Conservation (phyloP, 2,329 filamentous ascomycete species). For the Penicillium sp. region DNA sequence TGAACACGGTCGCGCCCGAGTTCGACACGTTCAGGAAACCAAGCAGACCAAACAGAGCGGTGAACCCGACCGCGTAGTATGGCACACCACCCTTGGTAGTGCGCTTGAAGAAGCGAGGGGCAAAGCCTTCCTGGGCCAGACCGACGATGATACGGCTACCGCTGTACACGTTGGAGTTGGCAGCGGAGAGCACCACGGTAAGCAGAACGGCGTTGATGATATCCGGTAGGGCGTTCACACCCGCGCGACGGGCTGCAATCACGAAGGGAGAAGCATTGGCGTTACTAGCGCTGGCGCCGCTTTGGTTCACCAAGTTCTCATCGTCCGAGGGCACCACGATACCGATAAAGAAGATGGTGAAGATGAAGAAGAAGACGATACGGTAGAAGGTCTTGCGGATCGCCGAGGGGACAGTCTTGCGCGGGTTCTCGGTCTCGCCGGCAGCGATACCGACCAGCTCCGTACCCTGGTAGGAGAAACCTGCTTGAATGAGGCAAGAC, state of each 20-base stretch:
- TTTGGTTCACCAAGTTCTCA: conserved; percentile 49
- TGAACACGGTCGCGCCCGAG: conserved; percentile 63
- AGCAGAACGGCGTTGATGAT: conserved; percentile 48
- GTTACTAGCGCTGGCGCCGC: conserved; percentile 25
- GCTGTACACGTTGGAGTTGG: conserved; percentile 47
- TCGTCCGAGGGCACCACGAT: conserved; percentile 69
- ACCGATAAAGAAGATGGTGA: conserved; percentile 65
- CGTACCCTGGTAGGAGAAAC: conserved; percentile 58
- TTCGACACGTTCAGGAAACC: conserved; percentile 70
- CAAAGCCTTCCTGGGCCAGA: conserved; percentile 55
- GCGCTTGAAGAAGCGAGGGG: conserved; percentile 46
- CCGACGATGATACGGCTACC: conserved; percentile 70
- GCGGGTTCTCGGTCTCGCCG: conserved; percentile 73
- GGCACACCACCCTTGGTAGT: conserved; percentile 50
- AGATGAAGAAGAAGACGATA: conserved; percentile 62
- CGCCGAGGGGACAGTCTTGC: conserved; percentile 70
- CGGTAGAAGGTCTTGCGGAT: conserved; percentile 76
- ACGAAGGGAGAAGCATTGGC: conserved; percentile 46
- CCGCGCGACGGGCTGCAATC: conserved; percentile 43
- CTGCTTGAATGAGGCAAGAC: conserved; percentile 50
- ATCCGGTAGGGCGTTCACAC: conserved; percentile 39
- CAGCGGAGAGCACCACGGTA: conserved; percentile 47
- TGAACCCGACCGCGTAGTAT: conserved; percentile 48
- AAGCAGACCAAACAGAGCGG: conserved; percentile 60
- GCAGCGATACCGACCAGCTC: conserved; percentile 77